Base-by-base conservation (phyloP, 768 basidiomycete genomes). In the Udeniomyces megalosporus region DNA sequence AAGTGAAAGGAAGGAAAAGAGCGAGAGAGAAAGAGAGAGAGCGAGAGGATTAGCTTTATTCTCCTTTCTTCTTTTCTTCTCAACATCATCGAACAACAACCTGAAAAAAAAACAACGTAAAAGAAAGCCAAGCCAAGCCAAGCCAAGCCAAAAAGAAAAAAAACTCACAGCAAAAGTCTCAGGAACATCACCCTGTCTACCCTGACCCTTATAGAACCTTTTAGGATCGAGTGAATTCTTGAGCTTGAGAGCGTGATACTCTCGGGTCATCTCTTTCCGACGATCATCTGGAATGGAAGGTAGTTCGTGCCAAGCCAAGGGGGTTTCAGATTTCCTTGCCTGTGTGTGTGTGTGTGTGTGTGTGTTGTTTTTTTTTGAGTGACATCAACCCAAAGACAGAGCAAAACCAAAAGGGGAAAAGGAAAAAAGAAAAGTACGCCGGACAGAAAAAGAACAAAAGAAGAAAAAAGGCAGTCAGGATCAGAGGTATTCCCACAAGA, bases 211-310 rank as follows among this genome's bases (percentile, higher is more conserved):
- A 74, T 91, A 88, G 75, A 92, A 92, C 24, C 87, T 80, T 71
- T 93, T 95, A 20, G 89, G 89, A 69, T 95, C 91, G 22, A 95
- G 79, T 61, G 88, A 84, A 70, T 89, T 89, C 54, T 84, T 81
- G 51, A 95, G 76, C 32, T 88, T 84, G 60, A 92, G 76, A 0
- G 91, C 85, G 71, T 92, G 86, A 12, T 89, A 84, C 75, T 95
- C 89, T 56, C 85, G 84, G 68, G 89, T 75, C 45, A 91, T 73
- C 42, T 82, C 79, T 51, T 65, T 65, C n/a, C 58, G 57, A 20
- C 46, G 50, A 32, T 59, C 44, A 22, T 65, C 63, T 4, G 63
- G 63, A 20, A 65, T 65, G 32, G 63, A 14, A 15, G 63, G 63
- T 4, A 65, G 50, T 12, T 59, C 63, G 20, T 31, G 49, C 58